Evolutionary conservation across 495 filamentous ascomycete genomes (phyloP).

Genomic region (Aspergillus campestris): DNA sequence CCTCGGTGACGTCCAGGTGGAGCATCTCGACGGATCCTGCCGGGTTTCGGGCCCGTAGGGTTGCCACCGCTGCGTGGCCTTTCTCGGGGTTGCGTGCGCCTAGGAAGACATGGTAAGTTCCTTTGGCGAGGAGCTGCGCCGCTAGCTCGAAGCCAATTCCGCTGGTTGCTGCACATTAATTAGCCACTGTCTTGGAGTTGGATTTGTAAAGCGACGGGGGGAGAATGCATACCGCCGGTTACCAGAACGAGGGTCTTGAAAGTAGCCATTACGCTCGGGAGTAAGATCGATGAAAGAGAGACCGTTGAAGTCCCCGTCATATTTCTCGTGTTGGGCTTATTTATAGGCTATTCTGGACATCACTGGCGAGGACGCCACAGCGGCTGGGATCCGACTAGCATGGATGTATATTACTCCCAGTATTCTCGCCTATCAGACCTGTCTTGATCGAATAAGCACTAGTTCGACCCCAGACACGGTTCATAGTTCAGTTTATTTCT

Average conservation of each 20-base stretch:
- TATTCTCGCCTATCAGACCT: too few species aligned
- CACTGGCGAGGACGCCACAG: too few species aligned
- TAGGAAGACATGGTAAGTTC: slow-evolving; percentile 24
- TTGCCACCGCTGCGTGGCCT: slow-evolving; percentile 12
- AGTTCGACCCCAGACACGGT: too few species aligned
- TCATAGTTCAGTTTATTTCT: too few species aligned
- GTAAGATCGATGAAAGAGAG: background rate
- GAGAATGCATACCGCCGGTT: background rate
- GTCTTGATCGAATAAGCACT: too few species aligned
- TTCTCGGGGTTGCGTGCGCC: slow-evolving; percentile 15
- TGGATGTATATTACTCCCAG: too few species aligned
- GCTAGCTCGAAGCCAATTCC: slow-evolving; percentile 27
- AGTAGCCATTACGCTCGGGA: background rate
- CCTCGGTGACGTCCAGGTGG: slow-evolving; percentile 21
- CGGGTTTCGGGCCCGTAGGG: slow-evolving; percentile 13
- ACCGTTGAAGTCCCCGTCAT: too few species aligned
- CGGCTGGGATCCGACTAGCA: too few species aligned
- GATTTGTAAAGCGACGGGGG: background rate
- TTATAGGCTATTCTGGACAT: too few species aligned
- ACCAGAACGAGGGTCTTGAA: background rate
- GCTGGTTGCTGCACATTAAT: slow-evolving; percentile 2
- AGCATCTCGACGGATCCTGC: slow-evolving; percentile 13
- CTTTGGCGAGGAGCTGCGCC: slow-evolving; percentile 14
- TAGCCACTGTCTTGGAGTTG: background rate
- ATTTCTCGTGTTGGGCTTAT: too few species aligned